These are phyloP conservation scores for Kwoniella shandongensis DNA, from an alignment of 768 basidiomycete species.

Conservation along the genomic window DNA sequence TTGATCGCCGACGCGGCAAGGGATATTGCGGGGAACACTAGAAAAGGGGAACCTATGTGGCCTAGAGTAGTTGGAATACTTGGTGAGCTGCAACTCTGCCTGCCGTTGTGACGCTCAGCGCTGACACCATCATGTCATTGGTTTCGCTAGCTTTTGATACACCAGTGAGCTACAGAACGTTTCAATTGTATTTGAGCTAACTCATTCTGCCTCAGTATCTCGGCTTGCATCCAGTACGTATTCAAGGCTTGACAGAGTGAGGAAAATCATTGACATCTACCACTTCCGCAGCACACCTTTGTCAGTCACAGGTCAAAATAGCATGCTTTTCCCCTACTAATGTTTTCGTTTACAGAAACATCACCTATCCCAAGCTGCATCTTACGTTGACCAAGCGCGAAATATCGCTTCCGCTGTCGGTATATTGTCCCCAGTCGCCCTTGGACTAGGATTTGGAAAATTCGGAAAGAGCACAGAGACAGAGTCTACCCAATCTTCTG, in stretches of 20 bases:
- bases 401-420: constrained; percentile 62
- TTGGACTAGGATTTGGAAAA: constrained; percentile 44
- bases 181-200: no score
- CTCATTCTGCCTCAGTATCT: constrained; percentile 63
- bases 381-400: constrained; percentile 67
- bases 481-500: not conserved
- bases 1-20: constrained; percentile 79
- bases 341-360: constrained; percentile 60
- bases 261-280: not conserved
- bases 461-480: constrained; percentile 27
- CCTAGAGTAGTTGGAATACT: constrained; percentile 71
- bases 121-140: not conserved
- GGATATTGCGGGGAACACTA: constrained; percentile 70
- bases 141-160: constrained; percentile 80
- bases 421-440: constrained; percentile 59
- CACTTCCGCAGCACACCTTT: constrained; percentile 33
- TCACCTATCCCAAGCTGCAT: constrained; percentile 69
- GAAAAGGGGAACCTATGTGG: constrained; percentile 71
- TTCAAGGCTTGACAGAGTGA: not conserved
- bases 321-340: not conserved
- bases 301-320: constrained; percentile 20
- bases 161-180: constrained; percentile 76
- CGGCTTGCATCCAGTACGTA: constrained; percentile 69
- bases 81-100: constrained; percentile 22
- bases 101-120: not conserved